A percentile compares a stretch with the other conserved stretches of the same genome.
Evolutionary conservation across 2,329 filamentous ascomycete genomes (phyloP).

Genomic region (Exserohilum rostratum): DNA sequence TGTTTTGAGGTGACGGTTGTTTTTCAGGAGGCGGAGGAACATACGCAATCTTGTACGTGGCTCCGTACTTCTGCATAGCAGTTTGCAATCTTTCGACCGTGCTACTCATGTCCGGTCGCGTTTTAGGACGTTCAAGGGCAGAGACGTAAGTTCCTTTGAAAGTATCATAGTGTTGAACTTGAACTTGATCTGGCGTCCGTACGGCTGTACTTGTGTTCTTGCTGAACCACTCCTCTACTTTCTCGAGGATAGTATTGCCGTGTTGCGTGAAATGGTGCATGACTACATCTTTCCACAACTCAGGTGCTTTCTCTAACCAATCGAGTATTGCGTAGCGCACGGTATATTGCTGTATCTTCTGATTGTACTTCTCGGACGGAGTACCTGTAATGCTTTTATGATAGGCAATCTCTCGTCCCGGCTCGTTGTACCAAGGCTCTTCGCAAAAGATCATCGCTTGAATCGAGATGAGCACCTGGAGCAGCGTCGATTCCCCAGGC

Average conservation of each 20-base stretch:
- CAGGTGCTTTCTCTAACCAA: slow-evolving; percentile 34
- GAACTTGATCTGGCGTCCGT: too few relatives aligned
- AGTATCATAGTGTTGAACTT: too few relatives aligned
- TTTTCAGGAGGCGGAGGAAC: background rate
- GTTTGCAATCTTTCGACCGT: background rate
- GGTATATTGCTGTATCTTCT: slow-evolving; percentile 30
- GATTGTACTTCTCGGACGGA: slow-evolving; percentile 37
- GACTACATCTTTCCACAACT: slow-evolving; percentile 34
- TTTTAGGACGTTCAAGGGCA: background rate
- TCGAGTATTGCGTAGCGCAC: slow-evolving; percentile 41
- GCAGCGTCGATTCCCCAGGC: slow-evolving; percentile 55
- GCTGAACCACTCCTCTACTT: slow-evolving; percentile 26
- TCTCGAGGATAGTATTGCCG: slow-evolving; percentile 30
- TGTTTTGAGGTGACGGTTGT: background rate
- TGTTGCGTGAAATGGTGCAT: slow-evolving; percentile 35
- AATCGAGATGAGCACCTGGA: slow-evolving; percentile 62
- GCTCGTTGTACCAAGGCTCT: slow-evolving; percentile 63
- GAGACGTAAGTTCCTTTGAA: too few relatives aligned
- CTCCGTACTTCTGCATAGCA: background rate
- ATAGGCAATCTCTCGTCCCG: slow-evolving; percentile 43
- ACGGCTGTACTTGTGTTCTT: too few relatives aligned
- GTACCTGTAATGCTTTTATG: background rate
- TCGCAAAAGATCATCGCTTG: slow-evolving; percentile 64
- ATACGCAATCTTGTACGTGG: background rate
- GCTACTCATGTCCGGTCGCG: background rate